Evolutionary conservation across 805 yeast genomes (phyloP), one percentile per base, ranked within the genome.

Genomic region (Hanseniaspora opuntiae): DNA sequence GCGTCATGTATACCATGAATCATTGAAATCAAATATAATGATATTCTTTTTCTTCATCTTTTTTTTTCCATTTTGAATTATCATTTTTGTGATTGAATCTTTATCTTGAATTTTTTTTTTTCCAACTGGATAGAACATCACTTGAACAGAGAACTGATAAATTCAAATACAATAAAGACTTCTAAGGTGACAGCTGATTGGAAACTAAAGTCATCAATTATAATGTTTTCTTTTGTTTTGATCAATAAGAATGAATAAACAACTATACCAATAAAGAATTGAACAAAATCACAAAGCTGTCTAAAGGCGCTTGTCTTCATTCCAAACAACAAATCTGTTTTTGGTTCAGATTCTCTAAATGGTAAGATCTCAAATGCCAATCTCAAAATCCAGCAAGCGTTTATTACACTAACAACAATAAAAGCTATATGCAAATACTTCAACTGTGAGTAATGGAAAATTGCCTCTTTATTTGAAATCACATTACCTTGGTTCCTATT

Each of bases 341-440:
- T 8, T 22, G 17, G 20, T 4, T 22, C 42, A 8, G 36, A 33
- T n/a, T 30, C 42, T 35, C 28, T 33, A 17, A 50, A 39, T 35
- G 53, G 53, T 16, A 33, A 22, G 6, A 35, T 11, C 8, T 4
- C 7, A 10, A 24, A n/a, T 5, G 24, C 36, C 4, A 22, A n/a
- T 14, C 19, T 12, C 4, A 17, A n/a, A 2, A 36, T 24, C 5
- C 8, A 14, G 20, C 35, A 3, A 5, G 14, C 3, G 5, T 47
- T 22, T 9, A 40, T 4, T n/a, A 32, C 24, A n/a, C 35, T 12
- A 33, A 44, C 54, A 53, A 32, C 36, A 22, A 46, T 20, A 32
- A 17, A 56, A n/a, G 37, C 48, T 53, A 17, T 52, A 55, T 36
- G 58, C 56, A 49, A 61, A 52, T 11, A 57, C 53, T 38, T 55